Evolutionary conservation across 106 monocot species (phyloP), one percentile per base, ranked within the genome.

Genomic region (Dioscorea dumetorum): DNA sequence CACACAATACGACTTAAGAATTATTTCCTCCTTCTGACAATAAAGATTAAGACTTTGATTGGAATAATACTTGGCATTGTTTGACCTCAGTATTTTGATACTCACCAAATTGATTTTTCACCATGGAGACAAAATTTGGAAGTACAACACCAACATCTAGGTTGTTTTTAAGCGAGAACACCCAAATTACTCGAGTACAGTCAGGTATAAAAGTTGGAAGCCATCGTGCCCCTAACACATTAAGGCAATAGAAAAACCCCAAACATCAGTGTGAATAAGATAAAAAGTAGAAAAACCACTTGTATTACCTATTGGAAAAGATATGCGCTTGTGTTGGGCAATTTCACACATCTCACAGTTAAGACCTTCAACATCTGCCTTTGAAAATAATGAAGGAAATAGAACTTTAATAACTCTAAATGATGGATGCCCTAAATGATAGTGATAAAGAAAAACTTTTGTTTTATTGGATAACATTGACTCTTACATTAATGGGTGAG

Each of bases 1-100:
- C 1, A 49, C 24, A 60, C 68, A 79, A 15, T 41, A 52, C 0
- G 63, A 69, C 48, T 79, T n/a, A 64, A 73, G 73, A 9, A 62
- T 20, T 18, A 79, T 33, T 2, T 57, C 63, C 24, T 68, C 18
- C 10, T 8, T 7, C 10, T 24, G 20, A 17, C 41, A 59, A 34
- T 3, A 73, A 19, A 0, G 12, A 11, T 12, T 3, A 2, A 73
- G 63, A 2, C 4, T 5, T 3, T 33, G 31, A 3, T 61, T 57
- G 8, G 49, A 12, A 33, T 69, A 73, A 33, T 73, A 53, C 0
- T 17, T 19, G 22, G 49, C 72, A 65, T 67, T 72, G 23, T 75
- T 17, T 33, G 66, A 60, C 12, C 57, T 13, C 0, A 77, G 33
- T 0, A 49, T 19, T 22, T 60, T 48, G 24, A 77, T 53, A 0